Evolutionary conservation across 306 rosid genomes (phyloP).

Genomic region (Albizia julibrissin): DNA sequence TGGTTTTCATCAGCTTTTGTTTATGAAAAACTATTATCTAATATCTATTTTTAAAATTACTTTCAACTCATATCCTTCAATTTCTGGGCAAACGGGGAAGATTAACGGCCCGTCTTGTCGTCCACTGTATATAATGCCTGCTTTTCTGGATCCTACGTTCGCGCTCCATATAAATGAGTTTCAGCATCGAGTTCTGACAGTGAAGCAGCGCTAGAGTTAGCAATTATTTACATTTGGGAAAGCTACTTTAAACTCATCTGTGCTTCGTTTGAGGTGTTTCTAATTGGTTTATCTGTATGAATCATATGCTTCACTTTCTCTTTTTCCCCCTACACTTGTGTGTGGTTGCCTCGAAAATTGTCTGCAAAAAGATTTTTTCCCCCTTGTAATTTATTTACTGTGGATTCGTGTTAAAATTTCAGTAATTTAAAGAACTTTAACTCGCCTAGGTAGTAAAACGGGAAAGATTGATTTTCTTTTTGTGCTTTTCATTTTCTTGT

Average conservation of each 20-base stretch:
- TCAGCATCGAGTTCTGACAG: neutral
- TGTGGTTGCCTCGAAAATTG: neutral
- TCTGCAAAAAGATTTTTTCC: neutral
- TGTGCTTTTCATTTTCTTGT: neutral
- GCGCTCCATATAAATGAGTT: neutral
- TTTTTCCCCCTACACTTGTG: neutral
- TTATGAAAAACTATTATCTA: too few relatives aligned
- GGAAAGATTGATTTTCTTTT: neutral
- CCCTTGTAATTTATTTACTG: neutral
- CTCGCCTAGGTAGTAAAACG: neutral
- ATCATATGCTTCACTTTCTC: neutral
- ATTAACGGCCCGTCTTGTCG: neutral
- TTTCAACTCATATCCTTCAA: too few relatives aligned
- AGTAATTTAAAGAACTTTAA: neutral
- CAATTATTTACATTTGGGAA: neutral
- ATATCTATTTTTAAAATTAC: too few relatives aligned
- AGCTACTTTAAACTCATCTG: neutral
- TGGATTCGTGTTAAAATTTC: neutral
- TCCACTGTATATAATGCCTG: neutral
- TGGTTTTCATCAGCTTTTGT: too few relatives aligned
- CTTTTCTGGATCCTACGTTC: neutral
- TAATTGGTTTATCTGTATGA: neutral
- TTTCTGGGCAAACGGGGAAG: too few relatives aligned
- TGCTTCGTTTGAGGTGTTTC: neutral
- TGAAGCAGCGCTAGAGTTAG: neutral